Conservation (phyloP, 2,329 filamentous ascomycete species). For the Talaromyces sp. region DNA sequence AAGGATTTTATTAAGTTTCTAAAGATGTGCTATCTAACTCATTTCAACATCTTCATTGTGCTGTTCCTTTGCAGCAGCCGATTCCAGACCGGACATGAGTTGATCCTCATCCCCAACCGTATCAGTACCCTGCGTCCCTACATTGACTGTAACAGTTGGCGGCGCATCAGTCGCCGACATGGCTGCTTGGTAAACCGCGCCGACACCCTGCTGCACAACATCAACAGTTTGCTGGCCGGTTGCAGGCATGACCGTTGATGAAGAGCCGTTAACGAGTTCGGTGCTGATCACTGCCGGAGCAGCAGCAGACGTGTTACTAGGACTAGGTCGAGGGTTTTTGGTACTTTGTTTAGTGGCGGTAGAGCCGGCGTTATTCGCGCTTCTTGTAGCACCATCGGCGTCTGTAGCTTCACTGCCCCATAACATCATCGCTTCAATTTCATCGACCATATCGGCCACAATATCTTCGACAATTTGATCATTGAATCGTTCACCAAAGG, state of each 20-base stretch:
- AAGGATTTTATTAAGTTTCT: neutral
- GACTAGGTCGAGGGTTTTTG: neutral
- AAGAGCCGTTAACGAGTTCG: neutral
- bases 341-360: neutral
- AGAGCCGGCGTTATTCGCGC: conserved; percentile 18
- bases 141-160: conserved; percentile 9
- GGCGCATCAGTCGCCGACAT: conserved; percentile 5
- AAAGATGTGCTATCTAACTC: neutral
- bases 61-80: neutral
- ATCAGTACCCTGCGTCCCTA: neutral
- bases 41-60: conserved; percentile 17
- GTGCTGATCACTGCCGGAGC: conserved; percentile 13
- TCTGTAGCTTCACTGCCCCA: conserved; percentile 37
- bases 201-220: conserved; percentile 10
- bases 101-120: neutral
- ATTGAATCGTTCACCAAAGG: conserved; percentile 74
- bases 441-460: conserved; percentile 88
- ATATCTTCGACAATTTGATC: conserved; percentile 96
- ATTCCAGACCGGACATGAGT: neutral
- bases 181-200: conserved; percentile 15
- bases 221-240: conserved; percentile 1
- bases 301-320: neutral
- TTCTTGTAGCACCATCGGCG: conserved; percentile 23
- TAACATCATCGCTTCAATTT: conserved; percentile 74
- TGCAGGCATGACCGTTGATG: conserved; percentile 4